Evolutionary conservation across 768 basidiomycete species (phyloP).

Genomic region (Tephrocybe rancida): DNA sequence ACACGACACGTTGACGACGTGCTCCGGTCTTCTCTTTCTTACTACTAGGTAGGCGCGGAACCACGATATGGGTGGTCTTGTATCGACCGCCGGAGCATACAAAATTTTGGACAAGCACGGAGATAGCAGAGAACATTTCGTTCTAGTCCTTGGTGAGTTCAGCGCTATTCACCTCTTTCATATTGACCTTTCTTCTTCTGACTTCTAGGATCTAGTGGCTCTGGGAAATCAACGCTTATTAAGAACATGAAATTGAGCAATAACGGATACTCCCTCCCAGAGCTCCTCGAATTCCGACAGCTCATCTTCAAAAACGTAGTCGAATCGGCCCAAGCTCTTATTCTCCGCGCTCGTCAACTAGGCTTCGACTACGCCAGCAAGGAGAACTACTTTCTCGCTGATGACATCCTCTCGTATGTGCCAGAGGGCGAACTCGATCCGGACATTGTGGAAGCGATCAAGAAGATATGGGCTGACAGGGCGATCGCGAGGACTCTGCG

Average conservation of each 20-base stretch:
- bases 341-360: neutral
- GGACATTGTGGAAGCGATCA: neutral
- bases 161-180: no score
- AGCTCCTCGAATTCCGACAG: neutral
- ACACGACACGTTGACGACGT: no score
- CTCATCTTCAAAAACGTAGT: neutral
- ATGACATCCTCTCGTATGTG: neutral
- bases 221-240: neutral
- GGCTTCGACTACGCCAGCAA: neutral
- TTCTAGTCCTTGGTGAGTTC: no score
- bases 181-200: no score
- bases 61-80: no score
- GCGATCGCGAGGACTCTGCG: neutral
- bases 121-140: no score
- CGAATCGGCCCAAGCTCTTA: neutral
- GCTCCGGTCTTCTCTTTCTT: no score
- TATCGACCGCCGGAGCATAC: no score
- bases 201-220: no score
- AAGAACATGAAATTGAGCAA: conserved; percentile 6
- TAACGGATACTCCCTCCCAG: neutral
- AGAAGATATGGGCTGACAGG: neutral
- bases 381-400: neutral
- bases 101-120: no score
- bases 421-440: neutral
- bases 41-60: no score